Conservation (phyloP, 139 green algal species). For the Coelastrella sp. region DNA sequence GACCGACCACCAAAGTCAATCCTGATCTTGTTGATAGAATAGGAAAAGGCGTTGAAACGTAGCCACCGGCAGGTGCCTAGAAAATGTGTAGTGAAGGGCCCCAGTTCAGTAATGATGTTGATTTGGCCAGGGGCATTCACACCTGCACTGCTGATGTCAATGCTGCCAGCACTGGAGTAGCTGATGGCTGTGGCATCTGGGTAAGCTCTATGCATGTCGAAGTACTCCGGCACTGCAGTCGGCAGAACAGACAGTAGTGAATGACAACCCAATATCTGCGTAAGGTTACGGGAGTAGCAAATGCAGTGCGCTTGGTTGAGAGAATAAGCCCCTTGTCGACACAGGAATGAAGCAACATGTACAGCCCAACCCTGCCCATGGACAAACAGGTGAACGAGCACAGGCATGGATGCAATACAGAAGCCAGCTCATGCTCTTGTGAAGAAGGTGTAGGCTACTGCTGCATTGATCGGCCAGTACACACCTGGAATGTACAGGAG, state of each 20-base stretch:
- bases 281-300: no score
- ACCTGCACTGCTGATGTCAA: slow-evolving; percentile 35
- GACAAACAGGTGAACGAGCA: no score
- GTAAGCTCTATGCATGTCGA: slow-evolving; percentile 27
- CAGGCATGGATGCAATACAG: no score
- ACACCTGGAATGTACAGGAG: slow-evolving; percentile 51
- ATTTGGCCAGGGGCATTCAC: not conserved
- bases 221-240: slow-evolving; percentile 47
- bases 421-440: no score
- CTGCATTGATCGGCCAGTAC: not conserved
- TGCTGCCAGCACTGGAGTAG: not conserved
- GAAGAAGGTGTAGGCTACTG: no score
- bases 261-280: no score
- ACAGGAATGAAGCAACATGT: no score
- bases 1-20: slow-evolving; percentile 35
- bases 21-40: slow-evolving; percentile 19
- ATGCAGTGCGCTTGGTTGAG: no score
- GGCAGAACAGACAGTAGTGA: not conserved
- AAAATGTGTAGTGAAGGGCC: slow-evolving; percentile 47
- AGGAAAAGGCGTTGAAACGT: not conserved
- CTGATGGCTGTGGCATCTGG: slow-evolving; percentile 42
- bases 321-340: no score
- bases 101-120: slow-evolving; percentile 51
- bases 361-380: no score
- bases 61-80: slow-evolving; percentile 39